Evolutionary conservation across 2,329 filamentous ascomycete genomes (phyloP).

Genomic region (Pseudogymnoascus sp.): DNA sequence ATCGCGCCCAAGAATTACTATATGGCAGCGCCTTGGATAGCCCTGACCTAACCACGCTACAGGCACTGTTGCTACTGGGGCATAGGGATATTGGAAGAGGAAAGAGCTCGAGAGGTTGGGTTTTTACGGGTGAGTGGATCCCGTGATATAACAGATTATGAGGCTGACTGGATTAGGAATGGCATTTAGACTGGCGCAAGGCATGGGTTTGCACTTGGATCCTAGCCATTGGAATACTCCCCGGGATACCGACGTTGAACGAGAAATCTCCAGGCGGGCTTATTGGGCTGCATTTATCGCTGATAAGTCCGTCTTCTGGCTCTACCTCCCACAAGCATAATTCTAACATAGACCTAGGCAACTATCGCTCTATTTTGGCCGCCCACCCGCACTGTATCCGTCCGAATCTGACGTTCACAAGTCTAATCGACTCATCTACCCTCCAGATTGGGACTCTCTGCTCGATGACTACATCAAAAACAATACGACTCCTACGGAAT

Average conservation of each 20-base stretch:
- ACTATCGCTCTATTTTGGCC: constrained; percentile 42
- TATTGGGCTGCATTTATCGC: constrained; percentile 45
- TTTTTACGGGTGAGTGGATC: constrained; percentile 35
- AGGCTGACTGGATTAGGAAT: constrained; percentile 23
- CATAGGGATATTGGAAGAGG: constrained; percentile 41
- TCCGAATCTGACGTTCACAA: constrained; percentile 42
- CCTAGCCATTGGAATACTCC: constrained; percentile 41
- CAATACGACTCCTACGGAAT: constrained; percentile 36
- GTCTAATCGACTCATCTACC: constrained; percentile 41
- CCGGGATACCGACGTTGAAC: constrained; percentile 33
- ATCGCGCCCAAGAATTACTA: constrained; percentile 36
- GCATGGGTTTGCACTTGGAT: constrained; percentile 45
- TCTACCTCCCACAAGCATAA: not conserved
- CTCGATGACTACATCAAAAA: constrained; percentile 41
- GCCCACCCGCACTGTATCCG: constrained; percentile 41
- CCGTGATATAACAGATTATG: not conserved
- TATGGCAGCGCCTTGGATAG: constrained; percentile 37
- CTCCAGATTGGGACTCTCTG: constrained; percentile 39
- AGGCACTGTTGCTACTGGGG: constrained; percentile 38
- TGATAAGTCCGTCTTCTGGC: constrained; percentile 31
- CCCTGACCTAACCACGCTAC: constrained; percentile 39
- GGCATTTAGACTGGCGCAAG: constrained; percentile 43
- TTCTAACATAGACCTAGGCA: constrained; percentile 22
- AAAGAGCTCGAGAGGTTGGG: constrained; percentile 42
- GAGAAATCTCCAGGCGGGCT: constrained; percentile 40